Conservation (phyloP, 2,329 filamentous ascomycete species). For the Diaporthe sp. region DNA sequence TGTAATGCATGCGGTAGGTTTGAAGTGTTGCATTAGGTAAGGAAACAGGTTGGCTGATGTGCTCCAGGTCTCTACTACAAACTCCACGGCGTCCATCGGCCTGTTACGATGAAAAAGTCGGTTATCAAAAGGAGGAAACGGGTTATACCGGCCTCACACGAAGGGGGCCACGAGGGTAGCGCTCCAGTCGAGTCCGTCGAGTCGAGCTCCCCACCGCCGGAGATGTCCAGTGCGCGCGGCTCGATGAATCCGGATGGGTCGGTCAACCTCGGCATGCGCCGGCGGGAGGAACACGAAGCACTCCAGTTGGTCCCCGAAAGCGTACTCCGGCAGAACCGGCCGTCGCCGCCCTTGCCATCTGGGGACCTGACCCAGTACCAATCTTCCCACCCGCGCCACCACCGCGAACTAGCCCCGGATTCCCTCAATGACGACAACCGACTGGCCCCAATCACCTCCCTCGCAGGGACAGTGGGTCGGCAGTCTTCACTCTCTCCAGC, state of each 20-base stretch:
- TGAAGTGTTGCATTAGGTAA: neutral
- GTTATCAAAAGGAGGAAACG: conserved; percentile 97
- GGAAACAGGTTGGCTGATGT: conserved; percentile 44
- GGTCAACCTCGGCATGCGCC: conserved; percentile 71
- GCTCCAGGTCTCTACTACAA: conserved; percentile 90
- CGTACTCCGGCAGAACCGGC: conserved; percentile 59
- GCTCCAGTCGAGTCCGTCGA: conserved; percentile 64
- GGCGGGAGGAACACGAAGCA: conserved; percentile 61
- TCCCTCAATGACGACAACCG: conserved; percentile 70
- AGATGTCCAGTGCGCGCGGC: conserved; percentile 62
- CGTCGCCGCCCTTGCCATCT: conserved; percentile 59
- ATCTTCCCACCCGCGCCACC: conserved; percentile 57
- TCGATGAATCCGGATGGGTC: conserved; percentile 75
- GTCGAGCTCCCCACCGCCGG: conserved; percentile 54
- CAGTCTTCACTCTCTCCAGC: conserved; percentile 73
- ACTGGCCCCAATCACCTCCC: conserved; percentile 68
- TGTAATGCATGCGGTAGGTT: conserved; percentile 96
- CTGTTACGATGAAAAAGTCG: conserved; percentile 98
- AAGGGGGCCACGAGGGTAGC: conserved; percentile 55
- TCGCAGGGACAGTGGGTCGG: conserved; percentile 61
- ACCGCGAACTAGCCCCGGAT: conserved; percentile 55
- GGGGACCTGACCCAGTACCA: conserved; percentile 67
- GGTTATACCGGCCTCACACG: conserved; percentile 83
- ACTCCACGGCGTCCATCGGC: conserved; percentile 91
- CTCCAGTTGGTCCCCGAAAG: conserved; percentile 64